Evolutionary conservation across 345 rosid genomes (phyloP).

Genomic region (Cardamine resedifolia): DNA sequence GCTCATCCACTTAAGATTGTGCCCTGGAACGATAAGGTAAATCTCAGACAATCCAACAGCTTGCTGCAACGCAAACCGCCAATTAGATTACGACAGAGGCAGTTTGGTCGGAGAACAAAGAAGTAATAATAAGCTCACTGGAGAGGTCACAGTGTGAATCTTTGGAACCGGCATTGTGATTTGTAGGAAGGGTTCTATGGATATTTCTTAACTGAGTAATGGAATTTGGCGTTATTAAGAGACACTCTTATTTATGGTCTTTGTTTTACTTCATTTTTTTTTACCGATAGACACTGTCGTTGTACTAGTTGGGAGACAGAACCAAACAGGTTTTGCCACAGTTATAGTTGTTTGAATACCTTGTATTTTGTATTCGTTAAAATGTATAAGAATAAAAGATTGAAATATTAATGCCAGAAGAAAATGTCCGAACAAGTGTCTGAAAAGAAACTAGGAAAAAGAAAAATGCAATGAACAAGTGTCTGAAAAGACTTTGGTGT

Average conservation of each 20-base stretch:
- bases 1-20: constrained; percentile 85
- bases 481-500: constrained; percentile 18
- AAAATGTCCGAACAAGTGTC: background rate
- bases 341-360: background rate
- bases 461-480: background rate
- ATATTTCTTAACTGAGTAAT: constrained; percentile 2
- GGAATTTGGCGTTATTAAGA: background rate
- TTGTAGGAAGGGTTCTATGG: background rate
- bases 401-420: background rate
- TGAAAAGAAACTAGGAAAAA: background rate
- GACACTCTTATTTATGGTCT: constrained; percentile 21
- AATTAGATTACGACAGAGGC: constrained; percentile 32
- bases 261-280: background rate
- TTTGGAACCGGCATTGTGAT: constrained; percentile 23
- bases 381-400: background rate
- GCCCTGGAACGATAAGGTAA: constrained; percentile 36
- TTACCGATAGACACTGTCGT: background rate
- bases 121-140: constrained; percentile 10
- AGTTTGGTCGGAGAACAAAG: constrained; percentile 30
- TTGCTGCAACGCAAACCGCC: constrained; percentile 18
- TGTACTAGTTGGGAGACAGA: constrained; percentile 8
- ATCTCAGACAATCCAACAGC: constrained; percentile 16
- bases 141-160: constrained; percentile 25
- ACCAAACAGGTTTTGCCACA: background rate
- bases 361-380: constrained; percentile 10